These are phyloP conservation scores for Persicaria maculosa DNA, from an alignment of 148 eudicot species.

Conservation along the genomic window DNA sequence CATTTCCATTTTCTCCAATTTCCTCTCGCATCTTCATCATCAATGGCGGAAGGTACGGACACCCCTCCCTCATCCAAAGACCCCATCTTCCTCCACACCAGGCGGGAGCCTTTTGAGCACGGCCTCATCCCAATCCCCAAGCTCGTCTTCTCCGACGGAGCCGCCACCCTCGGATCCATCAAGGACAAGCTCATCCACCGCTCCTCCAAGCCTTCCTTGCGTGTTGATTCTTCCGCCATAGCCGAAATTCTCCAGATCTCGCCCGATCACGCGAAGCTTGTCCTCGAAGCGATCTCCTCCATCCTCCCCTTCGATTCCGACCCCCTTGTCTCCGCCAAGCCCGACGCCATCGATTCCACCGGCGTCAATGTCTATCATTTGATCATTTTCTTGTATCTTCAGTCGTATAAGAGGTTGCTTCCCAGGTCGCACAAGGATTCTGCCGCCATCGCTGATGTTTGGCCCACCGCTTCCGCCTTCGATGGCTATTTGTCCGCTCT, in stretches of 20 bases:
- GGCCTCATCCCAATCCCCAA: constrained; percentile 89
- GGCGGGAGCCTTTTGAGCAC: constrained; percentile 86
- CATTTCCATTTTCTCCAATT: background rate
- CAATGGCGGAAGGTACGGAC: constrained; percentile 15
- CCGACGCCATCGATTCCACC: constrained; percentile 29
- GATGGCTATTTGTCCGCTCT: constrained; percentile 88
- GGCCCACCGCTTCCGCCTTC: constrained; percentile 92
- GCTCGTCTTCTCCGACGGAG: constrained; percentile 76
- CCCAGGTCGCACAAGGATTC: constrained; percentile 85
- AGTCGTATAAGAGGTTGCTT: constrained; percentile 77
- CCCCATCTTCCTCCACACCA: constrained; percentile 46
- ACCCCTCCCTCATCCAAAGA: constrained; percentile 16
- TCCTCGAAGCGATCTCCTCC: constrained; percentile 57
- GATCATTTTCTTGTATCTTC: constrained; percentile 67
- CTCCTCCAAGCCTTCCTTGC: constrained; percentile 19
- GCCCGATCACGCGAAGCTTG: constrained; percentile 49
- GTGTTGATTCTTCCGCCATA: constrained; percentile 38
- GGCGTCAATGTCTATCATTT: constrained; percentile 71
- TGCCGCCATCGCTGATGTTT: constrained; percentile 88
- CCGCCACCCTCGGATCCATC: constrained; percentile 47
- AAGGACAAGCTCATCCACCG: constrained; percentile 45
- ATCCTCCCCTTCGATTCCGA: constrained; percentile 54
- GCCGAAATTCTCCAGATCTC: constrained; percentile 57
- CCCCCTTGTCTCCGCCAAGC: constrained; percentile 40
- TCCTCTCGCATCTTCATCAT: constrained; percentile 7